Evolutionary conservation across 78 protist genomes (phyloP).

Genomic region (Dictyostelium intermedium): DNA sequence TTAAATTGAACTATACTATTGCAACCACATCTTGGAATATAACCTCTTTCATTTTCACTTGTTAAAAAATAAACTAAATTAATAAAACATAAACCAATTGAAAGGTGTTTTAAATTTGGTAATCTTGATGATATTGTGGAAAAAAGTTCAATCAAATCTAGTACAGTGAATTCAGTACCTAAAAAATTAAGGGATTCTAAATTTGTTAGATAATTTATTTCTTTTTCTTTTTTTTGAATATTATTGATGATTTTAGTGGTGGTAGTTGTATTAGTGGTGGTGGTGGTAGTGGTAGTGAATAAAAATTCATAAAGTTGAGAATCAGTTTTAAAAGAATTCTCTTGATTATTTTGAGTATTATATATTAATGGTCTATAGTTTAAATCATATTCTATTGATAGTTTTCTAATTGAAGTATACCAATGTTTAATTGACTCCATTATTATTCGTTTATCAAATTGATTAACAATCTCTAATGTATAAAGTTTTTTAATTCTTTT

Average conservation of each 20-base stretch:
- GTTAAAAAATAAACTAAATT: not conserved
- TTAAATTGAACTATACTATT: not conserved
- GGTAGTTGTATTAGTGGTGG: too few species aligned
- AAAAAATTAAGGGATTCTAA: not conserved
- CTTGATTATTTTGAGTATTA: not conserved
- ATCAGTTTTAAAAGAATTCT: not conserved
- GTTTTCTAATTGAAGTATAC: not conserved
- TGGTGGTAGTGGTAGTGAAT: too few species aligned
- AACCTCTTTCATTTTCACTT: not conserved
- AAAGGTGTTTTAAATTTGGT: not conserved
- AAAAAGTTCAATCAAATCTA: not conserved
- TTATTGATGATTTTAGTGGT: too few species aligned
- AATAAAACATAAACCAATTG: not conserved
- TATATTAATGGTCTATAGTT: too few species aligned
- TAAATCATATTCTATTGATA: not conserved
- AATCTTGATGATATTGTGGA: not conserved
- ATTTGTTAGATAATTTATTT: not conserved
- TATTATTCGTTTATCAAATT: not conserved
- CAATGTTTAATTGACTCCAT: not conserved
- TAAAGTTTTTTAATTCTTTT: not conserved
- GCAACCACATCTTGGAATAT: not conserved
- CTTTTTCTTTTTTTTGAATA: not conserved
- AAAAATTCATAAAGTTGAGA: not conserved
- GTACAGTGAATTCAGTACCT: not conserved
- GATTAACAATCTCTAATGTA: not conserved